These are phyloP conservation scores for Melastoma malabathricum DNA, from an alignment of 345 rosid species.

Conservation along the genomic window DNA sequence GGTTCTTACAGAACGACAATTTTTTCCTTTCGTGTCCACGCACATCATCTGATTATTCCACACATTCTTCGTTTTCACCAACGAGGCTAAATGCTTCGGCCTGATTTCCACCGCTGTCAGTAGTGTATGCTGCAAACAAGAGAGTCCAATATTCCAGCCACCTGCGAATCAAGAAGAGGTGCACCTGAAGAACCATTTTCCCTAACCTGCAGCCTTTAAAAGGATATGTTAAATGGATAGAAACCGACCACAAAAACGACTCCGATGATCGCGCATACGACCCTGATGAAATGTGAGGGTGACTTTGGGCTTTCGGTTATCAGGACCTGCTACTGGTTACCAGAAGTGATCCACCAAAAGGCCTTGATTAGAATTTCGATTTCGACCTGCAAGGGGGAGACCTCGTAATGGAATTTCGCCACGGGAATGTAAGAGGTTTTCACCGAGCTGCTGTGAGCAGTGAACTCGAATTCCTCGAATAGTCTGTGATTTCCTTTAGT, in stretches of 20 bases:
- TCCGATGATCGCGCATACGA: slow-evolving; percentile 90
- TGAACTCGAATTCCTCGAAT: slow-evolving; percentile 83
- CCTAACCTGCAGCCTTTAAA: too few relatives aligned
- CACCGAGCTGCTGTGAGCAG: slow-evolving; percentile 87
- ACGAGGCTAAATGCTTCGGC: slow-evolving; percentile 47
- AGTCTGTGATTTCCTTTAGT: slow-evolving; percentile 30
- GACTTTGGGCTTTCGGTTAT: slow-evolving; percentile 72
- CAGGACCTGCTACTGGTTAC: slow-evolving; percentile 44
- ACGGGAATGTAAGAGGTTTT: slow-evolving; percentile 64
- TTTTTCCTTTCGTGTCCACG: neutral
- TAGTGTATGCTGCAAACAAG: slow-evolving; percentile 58
- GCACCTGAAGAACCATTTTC: neutral
- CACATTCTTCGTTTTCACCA: neutral
- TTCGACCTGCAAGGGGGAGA: slow-evolving; percentile 95
- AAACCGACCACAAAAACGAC: slow-evolving; percentile 93
- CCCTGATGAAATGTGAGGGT: slow-evolving; percentile 86
- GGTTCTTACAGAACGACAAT: too few relatives aligned
- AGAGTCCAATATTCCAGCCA: slow-evolving; percentile 92
- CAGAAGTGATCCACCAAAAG: neutral
- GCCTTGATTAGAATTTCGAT: neutral
- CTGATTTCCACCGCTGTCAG: slow-evolving; percentile 84
- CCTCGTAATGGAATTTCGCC: slow-evolving; percentile 86
- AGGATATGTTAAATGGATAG: neutral
- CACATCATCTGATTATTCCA: neutral
- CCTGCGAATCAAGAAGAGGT: slow-evolving; percentile 34